These are phyloP conservation scores for Aspergillus arachidicola DNA, from an alignment of 2,329 filamentous ascomycete species.

Conservation along the genomic window DNA sequence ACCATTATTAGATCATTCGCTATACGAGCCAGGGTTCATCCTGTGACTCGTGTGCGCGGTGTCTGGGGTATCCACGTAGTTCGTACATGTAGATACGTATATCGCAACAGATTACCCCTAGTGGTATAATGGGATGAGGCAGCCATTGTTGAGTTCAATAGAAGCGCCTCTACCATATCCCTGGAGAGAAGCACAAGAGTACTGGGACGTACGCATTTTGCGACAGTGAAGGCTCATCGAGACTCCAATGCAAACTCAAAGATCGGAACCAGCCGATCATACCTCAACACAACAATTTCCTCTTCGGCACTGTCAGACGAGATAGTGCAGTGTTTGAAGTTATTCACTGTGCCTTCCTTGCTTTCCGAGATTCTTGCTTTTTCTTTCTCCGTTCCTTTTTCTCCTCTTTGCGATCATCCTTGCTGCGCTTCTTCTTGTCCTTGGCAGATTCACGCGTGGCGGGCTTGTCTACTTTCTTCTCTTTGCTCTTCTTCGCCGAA, in stretches of 20 bases:
- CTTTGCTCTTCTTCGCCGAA: slow-evolving; percentile 12
- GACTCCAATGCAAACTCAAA: neutral
- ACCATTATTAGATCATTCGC: neutral
- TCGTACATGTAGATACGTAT: neutral
- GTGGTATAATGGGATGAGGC: neutral
- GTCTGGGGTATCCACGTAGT: neutral
- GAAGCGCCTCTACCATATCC: neutral
- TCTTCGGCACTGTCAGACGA: neutral
- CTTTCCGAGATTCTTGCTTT: slow-evolving; percentile 45
- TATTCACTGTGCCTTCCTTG: slow-evolving; percentile 25
- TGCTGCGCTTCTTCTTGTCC: slow-evolving; percentile 31
- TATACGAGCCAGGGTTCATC: neutral
- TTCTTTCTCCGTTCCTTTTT: slow-evolving; percentile 35
- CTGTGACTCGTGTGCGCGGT: neutral
- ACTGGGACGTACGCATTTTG: neutral
- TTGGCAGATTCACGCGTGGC: slow-evolving; percentile 26
- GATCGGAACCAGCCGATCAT: slow-evolving; percentile 9
- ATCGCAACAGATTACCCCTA: neutral
- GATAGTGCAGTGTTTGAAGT: neutral
- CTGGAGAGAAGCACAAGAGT: neutral
- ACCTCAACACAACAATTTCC: neutral
- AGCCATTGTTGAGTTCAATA: neutral
- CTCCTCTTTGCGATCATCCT: slow-evolving; percentile 28
- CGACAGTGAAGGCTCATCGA: neutral
- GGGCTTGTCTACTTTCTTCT: slow-evolving; percentile 26